Evolutionary conservation across 345 rosid species (phyloP), one percentile per base, ranked within the genome.

Genomic region (Gossypium arboreum): DNA sequence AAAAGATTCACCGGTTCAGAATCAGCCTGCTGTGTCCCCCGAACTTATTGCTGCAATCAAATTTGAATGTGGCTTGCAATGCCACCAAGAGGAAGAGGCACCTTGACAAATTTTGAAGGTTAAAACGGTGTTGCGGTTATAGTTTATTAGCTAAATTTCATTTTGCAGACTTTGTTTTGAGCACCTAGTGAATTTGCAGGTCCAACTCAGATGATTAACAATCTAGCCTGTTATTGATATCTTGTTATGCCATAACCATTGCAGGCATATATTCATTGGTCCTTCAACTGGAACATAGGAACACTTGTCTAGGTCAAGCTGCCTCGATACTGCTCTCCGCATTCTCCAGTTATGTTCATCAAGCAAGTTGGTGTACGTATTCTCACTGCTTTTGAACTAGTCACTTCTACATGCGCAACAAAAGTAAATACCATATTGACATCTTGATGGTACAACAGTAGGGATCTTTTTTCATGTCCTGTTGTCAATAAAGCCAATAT

Each of bases 11-110:
- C 63, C 57, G 61, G 79, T 63, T 60, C 60, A 10, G 17, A 69
- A 74, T 65, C 80, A 27, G 65, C 83, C 75, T 62, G 73, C 71
- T 24, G 92, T 88, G 56, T 90, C 97, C 22, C 84, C 88, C 24
- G 97, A 92, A 79, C 90, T 94, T 82, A 77, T 94, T 68, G 90
- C 84, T 44, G 97, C 97, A 65, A 90, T 92, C 76, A 86, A 78
- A 83, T 83, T 88, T 62, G 98, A 94, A 79, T 94, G 97, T 72
- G 97, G 97, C 25, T 81, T 90, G 81, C 77, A 51, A 71, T 16
- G 43, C 39, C 51, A 76, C 18, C 78, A 71, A 51, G 80, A 78
- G 48, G 43, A 73, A 24, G 12, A 73, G 55, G 54, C 29, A 47
- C 69, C 65, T 73, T 29, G 55, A 47, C 20, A 63, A 79, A 67